A percentile compares a stretch with the other conserved stretches of the same genome.
Evolutionary conservation across 2,329 filamentous ascomycete genomes (phyloP).

Genomic region (Fusarium sp.): DNA sequence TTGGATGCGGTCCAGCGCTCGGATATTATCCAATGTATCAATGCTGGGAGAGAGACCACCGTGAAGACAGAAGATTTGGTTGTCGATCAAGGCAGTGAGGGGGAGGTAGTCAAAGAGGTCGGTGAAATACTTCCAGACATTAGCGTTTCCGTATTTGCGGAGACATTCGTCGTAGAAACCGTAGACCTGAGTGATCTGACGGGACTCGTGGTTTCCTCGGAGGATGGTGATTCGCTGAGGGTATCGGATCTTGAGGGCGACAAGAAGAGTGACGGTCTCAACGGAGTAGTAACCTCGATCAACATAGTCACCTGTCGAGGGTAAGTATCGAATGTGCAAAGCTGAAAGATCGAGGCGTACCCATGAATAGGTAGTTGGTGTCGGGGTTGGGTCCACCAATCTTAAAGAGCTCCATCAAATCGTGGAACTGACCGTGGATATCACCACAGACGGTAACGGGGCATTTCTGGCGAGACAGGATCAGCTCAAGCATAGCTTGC

Average conservation of each 20-base stretch:
- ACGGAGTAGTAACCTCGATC: conserved; percentile 99
- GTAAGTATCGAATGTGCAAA: conserved; percentile 24
- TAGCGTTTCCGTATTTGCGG: conserved; percentile 98
- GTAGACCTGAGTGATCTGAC: conserved; percentile 99
- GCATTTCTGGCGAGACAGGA: conserved; percentile 78
- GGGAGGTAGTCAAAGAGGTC: conserved; percentile 99
- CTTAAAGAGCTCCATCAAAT: conserved; percentile 99
- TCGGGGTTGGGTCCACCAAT: conserved; percentile 98
- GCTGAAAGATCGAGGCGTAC: conserved; percentile 63
- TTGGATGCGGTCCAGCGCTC: conserved; percentile 94
- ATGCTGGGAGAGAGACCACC: conserved; percentile 96
- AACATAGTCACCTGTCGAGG: conserved; percentile 86
- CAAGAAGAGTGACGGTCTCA: conserved; percentile 95
- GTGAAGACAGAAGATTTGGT: conserved; percentile 99
- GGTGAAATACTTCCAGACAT: conserved; percentile 99
- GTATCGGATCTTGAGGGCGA: conserved; percentile 97
- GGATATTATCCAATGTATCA: conserved; percentile 94
- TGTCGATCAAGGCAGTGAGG: conserved; percentile 96
- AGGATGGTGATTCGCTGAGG: conserved; percentile 98
- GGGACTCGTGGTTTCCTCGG: conserved; percentile 98
- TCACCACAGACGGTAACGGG: conserved; percentile 98
- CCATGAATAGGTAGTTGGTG: conserved; percentile 99
- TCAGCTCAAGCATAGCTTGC: conserved; percentile 47
- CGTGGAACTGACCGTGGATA: conserved; percentile 99
- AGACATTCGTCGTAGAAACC: conserved; percentile 99